A percentile compares a stretch with the other conserved stretches of the same genome.
Conservation (phyloP, 495 filamentous ascomycete genomes). For the Neurospora cerealis region DNA sequence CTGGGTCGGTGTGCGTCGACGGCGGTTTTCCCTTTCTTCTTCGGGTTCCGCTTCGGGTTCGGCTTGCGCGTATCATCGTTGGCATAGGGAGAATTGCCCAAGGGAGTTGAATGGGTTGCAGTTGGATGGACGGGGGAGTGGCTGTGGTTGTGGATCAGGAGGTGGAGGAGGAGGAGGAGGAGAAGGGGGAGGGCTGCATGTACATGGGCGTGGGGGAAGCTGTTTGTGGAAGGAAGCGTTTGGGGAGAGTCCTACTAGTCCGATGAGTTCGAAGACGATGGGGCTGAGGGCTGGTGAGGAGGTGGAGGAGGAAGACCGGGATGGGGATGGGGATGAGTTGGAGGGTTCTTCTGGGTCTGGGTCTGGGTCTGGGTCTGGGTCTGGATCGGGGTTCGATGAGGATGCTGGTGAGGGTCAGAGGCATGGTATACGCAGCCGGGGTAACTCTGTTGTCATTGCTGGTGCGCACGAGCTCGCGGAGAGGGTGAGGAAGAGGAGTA, state of each 20-base stretch:
- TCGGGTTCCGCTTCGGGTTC: not conserved
- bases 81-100: not conserved
- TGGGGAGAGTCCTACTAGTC: not conserved
- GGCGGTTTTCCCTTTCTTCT: not conserved
- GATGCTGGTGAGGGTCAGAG: not conserved
- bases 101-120: not conserved
- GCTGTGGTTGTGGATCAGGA: not conserved
- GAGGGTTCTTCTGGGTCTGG: not conserved
- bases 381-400: not conserved
- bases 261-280: not conserved
- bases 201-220: not conserved
- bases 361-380: not conserved
- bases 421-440: not conserved
- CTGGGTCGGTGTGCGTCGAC: constrained; percentile 1
- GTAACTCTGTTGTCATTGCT: not conserved
- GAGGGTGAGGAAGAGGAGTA: not conserved
- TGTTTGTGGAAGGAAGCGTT: constrained; percentile 12
- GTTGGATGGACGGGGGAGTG: not conserved
- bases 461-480: not conserved
- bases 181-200: not conserved
- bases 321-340: not conserved
- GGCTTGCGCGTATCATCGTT: not conserved
- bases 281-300: not conserved
- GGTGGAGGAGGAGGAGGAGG: too few species aligned
- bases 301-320: not conserved